These are phyloP conservation scores for Sugiyamaella marilandica DNA, from an alignment of 805 yeast genomes.

Conservation along the genomic window DNA sequence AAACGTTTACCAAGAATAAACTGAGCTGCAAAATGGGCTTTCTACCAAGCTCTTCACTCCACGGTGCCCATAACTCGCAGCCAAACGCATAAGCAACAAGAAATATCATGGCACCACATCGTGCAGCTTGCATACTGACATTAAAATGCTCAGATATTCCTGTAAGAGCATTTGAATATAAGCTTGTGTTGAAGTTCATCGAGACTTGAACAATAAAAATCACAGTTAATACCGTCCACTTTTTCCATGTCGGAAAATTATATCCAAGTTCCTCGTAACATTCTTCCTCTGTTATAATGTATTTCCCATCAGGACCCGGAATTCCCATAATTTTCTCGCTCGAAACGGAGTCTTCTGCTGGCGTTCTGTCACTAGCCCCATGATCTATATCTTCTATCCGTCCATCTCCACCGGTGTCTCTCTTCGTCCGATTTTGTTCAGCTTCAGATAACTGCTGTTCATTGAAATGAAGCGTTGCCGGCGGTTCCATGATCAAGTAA, in stretches of 20 bases:
- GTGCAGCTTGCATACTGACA: constrained; percentile 41
- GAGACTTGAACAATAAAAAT: constrained; percentile 38
- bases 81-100: constrained; percentile 55
- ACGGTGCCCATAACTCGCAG: constrained; percentile 49
- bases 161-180: constrained; percentile 37
- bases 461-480: not conserved
- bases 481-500: no score
- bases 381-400: not conserved
- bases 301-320: constrained; percentile 5
- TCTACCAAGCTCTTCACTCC: constrained; percentile 50
- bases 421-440: not conserved
- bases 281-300: constrained; percentile 31
- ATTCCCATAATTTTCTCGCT: constrained; percentile 3
- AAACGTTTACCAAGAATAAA: constrained; percentile 42
- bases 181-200: constrained; percentile 40
- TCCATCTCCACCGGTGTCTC: not conserved
- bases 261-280: constrained; percentile 37
- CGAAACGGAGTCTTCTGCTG: not conserved
- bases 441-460: not conserved
- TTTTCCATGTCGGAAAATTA: constrained; percentile 31
- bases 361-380: not conserved
- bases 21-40: constrained; percentile 43
- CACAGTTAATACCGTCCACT: constrained; percentile 37
- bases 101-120: constrained; percentile 47
- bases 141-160: constrained; percentile 41